phyloP scores from a whole-genome alignment of 2,329 filamentous ascomycete genomes.

The Phaeomoniella chlamydospora region DNA sequence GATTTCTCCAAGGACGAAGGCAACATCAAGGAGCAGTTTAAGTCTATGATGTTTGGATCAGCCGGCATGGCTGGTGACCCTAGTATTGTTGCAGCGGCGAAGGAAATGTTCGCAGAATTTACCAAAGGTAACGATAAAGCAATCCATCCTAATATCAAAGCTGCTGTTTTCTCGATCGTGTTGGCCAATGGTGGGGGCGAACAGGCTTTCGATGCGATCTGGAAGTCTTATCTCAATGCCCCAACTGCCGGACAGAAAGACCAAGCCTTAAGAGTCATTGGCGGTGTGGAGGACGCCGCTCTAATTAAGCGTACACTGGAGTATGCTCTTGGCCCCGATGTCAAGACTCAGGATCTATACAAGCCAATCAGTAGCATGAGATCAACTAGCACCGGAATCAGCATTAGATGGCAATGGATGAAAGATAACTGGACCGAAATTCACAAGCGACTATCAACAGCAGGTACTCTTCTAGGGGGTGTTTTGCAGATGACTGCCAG shows the following conservation, averaged over 20 bases:
- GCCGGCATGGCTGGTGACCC: conserved; percentile 73
- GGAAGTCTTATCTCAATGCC: conserved; percentile 61
- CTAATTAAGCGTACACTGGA: conserved; percentile 70
- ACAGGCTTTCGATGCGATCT: conserved; percentile 68
- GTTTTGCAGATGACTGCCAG: conserved; percentile 73
- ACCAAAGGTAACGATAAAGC: conserved; percentile 63
- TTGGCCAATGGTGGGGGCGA: conserved; percentile 64
- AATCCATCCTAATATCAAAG: conserved; percentile 82
- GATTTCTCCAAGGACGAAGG: conserved; percentile 70
- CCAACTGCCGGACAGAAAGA: conserved; percentile 80
- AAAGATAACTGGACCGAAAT: conserved; percentile 79
- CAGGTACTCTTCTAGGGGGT: conserved; percentile 68
- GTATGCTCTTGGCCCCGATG: conserved; percentile 61
- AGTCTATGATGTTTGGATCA: conserved; percentile 73
- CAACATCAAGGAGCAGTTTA: conserved; percentile 88
- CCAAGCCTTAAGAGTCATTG: conserved; percentile 71
- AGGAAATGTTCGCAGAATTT: conserved; percentile 84
- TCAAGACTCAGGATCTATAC: conserved; percentile 92
- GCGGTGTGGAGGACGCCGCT: conserved; percentile 60
- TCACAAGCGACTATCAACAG: conserved; percentile 69
- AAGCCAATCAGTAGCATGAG: conserved; percentile 70
- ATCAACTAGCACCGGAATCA: conserved; percentile 60
- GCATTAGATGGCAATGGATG: conserved; percentile 71
- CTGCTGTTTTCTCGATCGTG: conserved; percentile 72
- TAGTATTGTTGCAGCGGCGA: conserved; percentile 60